A percentile compares a stretch with the other conserved stretches of the same genome.
Conservation (phyloP, 768 basidiomycete species). For the Phlegmacium glaucopus region DNA sequence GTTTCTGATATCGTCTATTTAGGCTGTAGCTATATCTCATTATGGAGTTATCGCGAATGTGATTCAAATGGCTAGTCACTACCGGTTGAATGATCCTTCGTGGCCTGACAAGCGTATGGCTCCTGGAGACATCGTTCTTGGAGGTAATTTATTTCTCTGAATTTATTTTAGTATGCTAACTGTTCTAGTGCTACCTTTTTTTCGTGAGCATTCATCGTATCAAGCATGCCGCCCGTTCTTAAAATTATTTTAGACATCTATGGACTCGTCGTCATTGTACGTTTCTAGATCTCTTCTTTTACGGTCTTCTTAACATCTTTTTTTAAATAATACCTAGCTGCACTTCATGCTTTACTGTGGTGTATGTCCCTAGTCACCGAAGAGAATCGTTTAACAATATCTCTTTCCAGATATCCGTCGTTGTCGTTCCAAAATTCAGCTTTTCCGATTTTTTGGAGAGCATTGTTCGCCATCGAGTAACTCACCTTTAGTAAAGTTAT, state of each 20-base stretch:
- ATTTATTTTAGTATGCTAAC: neutral
- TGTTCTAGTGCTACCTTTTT: constrained; percentile 54
- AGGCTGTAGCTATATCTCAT: constrained; percentile 71
- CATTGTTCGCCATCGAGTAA: constrained; percentile 50
- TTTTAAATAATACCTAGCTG: constrained; percentile 28
- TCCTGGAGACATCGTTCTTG: constrained; percentile 56
- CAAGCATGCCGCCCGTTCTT: neutral
- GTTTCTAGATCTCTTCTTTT: constrained; percentile 14
- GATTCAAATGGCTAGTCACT: constrained; percentile 54
- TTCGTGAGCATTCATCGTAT: constrained; percentile 33
- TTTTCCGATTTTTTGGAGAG: constrained; percentile 53
- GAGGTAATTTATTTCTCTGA: constrained; percentile 37
- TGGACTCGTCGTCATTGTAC: constrained; percentile 54
- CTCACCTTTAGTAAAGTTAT: constrained; percentile 49
- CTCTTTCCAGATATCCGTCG: constrained; percentile 30
- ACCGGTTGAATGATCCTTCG: constrained; percentile 37
- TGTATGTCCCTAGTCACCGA: constrained; percentile 27
- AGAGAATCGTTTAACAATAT: neutral
- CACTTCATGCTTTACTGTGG: constrained; percentile 54
- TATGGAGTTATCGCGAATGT: constrained; percentile 62
- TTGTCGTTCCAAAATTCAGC: constrained; percentile 65
- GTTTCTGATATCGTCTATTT: neutral
- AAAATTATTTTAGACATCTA: constrained; percentile 45
- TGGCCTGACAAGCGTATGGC: constrained; percentile 37
- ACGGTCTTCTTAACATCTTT: neutral